A percentile compares a stretch with the other conserved stretches of the same genome.
phyloP scores from a whole-genome alignment of 2,329 filamentous ascomycete species.

The Fusarium equiseti region DNA sequence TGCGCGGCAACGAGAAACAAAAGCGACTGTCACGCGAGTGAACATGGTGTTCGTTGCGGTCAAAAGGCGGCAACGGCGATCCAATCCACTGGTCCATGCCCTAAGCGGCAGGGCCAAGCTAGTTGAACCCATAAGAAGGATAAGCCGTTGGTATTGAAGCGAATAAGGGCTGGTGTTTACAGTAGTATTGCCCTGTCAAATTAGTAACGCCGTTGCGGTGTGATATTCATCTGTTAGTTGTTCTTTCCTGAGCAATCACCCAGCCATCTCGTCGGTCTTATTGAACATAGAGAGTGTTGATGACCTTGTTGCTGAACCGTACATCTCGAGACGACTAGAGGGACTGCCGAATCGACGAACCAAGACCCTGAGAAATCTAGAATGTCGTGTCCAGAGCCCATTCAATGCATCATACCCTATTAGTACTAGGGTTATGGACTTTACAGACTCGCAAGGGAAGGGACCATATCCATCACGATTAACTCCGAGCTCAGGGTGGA shows the following conservation, averaged over 20 bases:
- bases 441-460: conserved; percentile 24
- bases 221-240: neutral
- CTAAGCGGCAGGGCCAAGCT: conserved; percentile 14
- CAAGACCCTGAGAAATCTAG: conserved; percentile 32
- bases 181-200: neutral
- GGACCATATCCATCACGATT: conserved; percentile 32
- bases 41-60: conserved; percentile 35
- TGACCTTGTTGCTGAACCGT: neutral
- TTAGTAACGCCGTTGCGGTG: conserved; percentile 4
- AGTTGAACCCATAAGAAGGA: neutral
- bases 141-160: conserved; percentile 9
- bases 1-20: conserved; percentile 7
- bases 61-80: conserved; percentile 29
- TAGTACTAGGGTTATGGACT: conserved; percentile 28
- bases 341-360: neutral
- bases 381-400: conserved; percentile 17
- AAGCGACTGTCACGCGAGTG: conserved; percentile 29
- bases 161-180: conserved; percentile 8
- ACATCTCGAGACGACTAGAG: neutral
- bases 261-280: neutral
- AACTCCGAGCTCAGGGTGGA: conserved; percentile 30
- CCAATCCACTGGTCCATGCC: conserved; percentile 22
- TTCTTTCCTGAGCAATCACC: neutral
- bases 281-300: neutral
- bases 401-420: conserved; percentile 24